phyloP scores from a whole-genome alignment of 192 early-diverging fungal species.

The Coemansia sp. region DNA sequence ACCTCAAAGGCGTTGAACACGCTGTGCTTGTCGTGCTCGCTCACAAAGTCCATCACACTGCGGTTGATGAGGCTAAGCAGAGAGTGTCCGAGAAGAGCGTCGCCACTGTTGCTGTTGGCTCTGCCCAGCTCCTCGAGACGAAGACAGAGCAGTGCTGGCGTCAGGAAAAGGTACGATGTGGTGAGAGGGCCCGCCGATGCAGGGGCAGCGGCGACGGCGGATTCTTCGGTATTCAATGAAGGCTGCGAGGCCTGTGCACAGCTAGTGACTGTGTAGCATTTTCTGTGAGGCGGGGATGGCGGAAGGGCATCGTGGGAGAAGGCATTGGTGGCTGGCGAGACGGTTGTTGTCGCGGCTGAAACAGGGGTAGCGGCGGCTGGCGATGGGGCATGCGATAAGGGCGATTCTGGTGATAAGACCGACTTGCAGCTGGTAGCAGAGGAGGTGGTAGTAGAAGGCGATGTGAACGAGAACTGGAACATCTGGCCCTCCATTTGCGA shows the following conservation, averaged over 20 bases:
- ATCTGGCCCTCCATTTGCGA: conserved; percentile 46
- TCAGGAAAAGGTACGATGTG: conserved; percentile 44
- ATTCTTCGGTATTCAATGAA: conserved; percentile 5
- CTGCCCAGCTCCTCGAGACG: conserved; percentile 37
- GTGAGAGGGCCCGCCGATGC: not conserved
- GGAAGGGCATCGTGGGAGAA: not conserved
- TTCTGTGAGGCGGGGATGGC: conserved; percentile 6
- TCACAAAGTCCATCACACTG: conserved; percentile 44
- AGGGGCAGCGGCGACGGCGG: conserved; percentile 4
- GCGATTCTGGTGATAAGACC: conserved; percentile 1
- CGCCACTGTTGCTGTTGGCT: conserved; percentile 2
- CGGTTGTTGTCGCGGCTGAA: conserved; percentile 4
- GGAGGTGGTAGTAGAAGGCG: not conserved
- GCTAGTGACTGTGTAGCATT: not conserved
- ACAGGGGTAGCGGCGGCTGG: conserved; percentile 9
- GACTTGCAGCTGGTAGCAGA: conserved; percentile 7
- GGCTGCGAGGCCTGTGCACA: conserved; percentile 9
- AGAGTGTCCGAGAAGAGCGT: conserved; percentile 42
- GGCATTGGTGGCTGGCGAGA: not conserved
- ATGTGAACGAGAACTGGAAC: conserved; percentile 53
- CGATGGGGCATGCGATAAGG: conserved; percentile 8
- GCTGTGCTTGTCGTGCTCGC: conserved; percentile 25
- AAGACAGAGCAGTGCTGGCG: conserved; percentile 36
- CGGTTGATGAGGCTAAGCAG: conserved; percentile 53
- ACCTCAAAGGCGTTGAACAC: conserved; percentile 20